Conservation (phyloP, 345 rosid species). For the Camelina laxa region DNA sequence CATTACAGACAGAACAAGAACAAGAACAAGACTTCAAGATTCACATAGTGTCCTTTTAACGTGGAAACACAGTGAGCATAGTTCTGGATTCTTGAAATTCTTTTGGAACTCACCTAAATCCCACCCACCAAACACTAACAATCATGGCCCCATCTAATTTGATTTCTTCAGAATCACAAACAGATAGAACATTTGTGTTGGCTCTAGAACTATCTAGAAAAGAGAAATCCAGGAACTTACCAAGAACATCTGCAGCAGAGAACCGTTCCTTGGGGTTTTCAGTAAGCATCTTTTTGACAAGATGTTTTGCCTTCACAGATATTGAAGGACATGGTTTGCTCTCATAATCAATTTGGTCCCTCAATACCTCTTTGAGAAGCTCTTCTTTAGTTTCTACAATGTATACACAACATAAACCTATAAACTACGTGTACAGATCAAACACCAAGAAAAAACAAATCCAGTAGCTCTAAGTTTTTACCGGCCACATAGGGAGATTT, state of each 20-base stretch:
- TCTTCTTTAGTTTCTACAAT: conserved; percentile 56
- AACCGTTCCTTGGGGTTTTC: conserved; percentile 67
- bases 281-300: conserved; percentile 71
- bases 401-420: neutral
- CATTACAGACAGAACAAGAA: conserved; percentile 19
- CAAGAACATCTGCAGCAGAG: conserved; percentile 76
- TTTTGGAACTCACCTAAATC: too few relatives aligned
- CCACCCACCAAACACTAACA: neutral
- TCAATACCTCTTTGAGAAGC: conserved; percentile 60
- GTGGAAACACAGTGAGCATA: too few relatives aligned
- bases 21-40: conserved; percentile 19
- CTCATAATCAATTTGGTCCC: conserved; percentile 63
- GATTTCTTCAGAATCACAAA: neutral
- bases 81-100: too few relatives aligned
- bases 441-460: neutral
- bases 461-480: conserved; percentile 35
- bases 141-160: neutral
- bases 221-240: conserved; percentile 42
- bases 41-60: neutral
- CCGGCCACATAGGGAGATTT: conserved; percentile 85
- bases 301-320: conserved; percentile 66
- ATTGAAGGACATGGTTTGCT: conserved; percentile 76
- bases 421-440: neutral
- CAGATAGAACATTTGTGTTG: neutral
- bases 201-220: neutral